phyloP scores from a whole-genome alignment of 2,329 filamentous ascomycete genomes.

The Penicillium sp. region DNA sequence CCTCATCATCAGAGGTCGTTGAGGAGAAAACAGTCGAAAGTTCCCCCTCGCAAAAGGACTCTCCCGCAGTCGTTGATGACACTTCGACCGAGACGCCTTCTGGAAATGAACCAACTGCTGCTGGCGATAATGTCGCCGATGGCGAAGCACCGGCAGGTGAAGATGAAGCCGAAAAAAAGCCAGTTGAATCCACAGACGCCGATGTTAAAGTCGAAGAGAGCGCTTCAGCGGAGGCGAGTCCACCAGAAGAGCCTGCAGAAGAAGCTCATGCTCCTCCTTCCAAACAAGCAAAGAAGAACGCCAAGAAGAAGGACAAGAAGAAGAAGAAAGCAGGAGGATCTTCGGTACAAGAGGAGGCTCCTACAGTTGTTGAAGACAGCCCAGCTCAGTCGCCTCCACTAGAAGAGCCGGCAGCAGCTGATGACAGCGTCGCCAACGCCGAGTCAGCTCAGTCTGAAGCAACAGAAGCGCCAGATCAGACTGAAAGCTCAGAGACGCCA shows the following conservation, averaged over 20 bases:
- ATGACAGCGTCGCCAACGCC: too few species aligned
- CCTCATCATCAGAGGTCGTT: slow-evolving; percentile 9
- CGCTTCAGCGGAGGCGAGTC: not conserved
- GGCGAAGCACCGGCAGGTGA: not conserved
- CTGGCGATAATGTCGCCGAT: not conserved
- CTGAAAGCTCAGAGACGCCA: too few species aligned
- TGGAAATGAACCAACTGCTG: slow-evolving; percentile 2
- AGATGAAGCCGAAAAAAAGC: not conserved
- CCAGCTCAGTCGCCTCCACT: too few species aligned
- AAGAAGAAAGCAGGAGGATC: slow-evolving; percentile 6
- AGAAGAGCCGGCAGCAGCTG: too few species aligned
- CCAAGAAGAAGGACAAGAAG: slow-evolving; percentile 10
- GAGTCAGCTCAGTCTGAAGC: not conserved
- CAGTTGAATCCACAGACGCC: not conserved
- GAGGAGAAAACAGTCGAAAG: slow-evolving; percentile 2
- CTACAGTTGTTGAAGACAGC: not conserved
- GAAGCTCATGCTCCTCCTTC: not conserved
- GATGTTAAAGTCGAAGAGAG: not conserved
- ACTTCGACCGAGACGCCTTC: slow-evolving; percentile 3
- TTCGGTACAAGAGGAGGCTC: not conserved
- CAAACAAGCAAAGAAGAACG: slow-evolving; percentile 10
- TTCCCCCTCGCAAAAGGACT: not conserved
- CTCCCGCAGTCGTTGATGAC: not conserved
- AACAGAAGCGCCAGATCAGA: not conserved
- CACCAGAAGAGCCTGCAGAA: slow-evolving; percentile 2